Conservation (phyloP, 805 yeast genomes). For the Lipomyces oligophaga region DNA sequence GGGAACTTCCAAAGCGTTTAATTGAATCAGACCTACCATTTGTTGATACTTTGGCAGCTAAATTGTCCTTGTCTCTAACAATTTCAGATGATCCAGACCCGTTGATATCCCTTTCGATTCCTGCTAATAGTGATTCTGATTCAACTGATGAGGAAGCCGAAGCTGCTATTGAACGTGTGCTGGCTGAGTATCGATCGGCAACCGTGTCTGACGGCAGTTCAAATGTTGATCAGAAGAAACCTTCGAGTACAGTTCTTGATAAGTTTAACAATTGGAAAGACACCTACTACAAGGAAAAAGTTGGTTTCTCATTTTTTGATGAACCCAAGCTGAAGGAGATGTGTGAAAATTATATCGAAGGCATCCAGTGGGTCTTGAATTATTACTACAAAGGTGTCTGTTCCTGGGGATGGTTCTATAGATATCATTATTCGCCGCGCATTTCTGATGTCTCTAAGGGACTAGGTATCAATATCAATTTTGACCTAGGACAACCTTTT, state of each 20-base stretch:
- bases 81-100: background rate
- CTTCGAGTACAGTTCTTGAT: conserved; percentile 61
- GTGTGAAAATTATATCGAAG: conserved; percentile 82
- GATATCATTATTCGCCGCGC: conserved; percentile 89
- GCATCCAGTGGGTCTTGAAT: conserved; percentile 92
- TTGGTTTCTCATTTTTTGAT: conserved; percentile 57
- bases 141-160: conserved; percentile 65
- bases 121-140: conserved; percentile 61
- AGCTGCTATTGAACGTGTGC: conserved; percentile 51
- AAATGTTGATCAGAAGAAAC: conserved; percentile 45
- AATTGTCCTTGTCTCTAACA: conserved; percentile 6
- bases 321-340: conserved; percentile 60
- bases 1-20: conserved; percentile 10
- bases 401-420: conserved; percentile 95
- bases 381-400: conserved; percentile 88
- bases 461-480: conserved; percentile 51
- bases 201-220: conserved; percentile 15
- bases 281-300: conserved; percentile 76
- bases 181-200: conserved; percentile 38
- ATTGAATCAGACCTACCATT: conserved; percentile 16
- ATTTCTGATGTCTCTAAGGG: conserved; percentile 76
- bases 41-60: conserved; percentile 12
- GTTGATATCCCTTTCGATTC: conserved; percentile 17
- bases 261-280: conserved; percentile 82
- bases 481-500: conserved; percentile 74